phyloP scores from a whole-genome alignment of 805 yeast species.

The Kodamaea nitidulidarum region DNA sequence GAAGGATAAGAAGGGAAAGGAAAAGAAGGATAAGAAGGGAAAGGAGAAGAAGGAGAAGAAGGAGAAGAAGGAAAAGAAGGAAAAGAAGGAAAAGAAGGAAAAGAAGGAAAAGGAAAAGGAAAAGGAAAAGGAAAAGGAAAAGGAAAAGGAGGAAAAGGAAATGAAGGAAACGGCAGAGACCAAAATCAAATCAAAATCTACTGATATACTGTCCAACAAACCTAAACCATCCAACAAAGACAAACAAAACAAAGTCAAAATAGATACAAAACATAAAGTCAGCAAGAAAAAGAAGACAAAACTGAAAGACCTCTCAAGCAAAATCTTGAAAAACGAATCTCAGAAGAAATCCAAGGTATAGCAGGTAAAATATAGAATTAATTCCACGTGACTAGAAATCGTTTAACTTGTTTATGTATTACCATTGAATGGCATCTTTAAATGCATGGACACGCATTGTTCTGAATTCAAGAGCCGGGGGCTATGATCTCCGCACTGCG shows the following conservation, averaged over 20 bases:
- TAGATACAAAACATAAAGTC: slow-evolving; percentile 11
- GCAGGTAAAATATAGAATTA: neutral
- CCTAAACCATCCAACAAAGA: too few species aligned
- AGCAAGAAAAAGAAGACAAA: slow-evolving; percentile 5
- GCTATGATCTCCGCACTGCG: neutral
- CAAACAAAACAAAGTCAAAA: slow-evolving; percentile 16
- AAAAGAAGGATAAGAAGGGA: slow-evolving; percentile 20
- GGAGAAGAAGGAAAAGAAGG: slow-evolving; percentile 17
- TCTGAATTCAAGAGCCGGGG: neutral
- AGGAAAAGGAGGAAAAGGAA: neutral
- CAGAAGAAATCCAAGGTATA: neutral
- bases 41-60: slow-evolving; percentile 19
- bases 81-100: slow-evolving; percentile 14
- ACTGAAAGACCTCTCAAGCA: slow-evolving; percentile 8
- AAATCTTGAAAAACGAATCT: neutral
- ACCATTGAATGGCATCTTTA: neutral
- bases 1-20: slow-evolving; percentile 19
- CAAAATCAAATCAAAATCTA: too few species aligned
- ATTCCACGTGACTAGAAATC: neutral
- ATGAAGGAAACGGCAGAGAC: neutral
- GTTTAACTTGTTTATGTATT: neutral
- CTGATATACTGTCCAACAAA: too few species aligned
- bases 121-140: slow-evolving; percentile 7
- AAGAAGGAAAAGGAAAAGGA: slow-evolving; percentile 3
- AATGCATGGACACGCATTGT: neutral